Evolutionary conservation across 1,139 yeast species (phyloP).

Genomic region (Lodderomyces pseudojiufengensis): DNA sequence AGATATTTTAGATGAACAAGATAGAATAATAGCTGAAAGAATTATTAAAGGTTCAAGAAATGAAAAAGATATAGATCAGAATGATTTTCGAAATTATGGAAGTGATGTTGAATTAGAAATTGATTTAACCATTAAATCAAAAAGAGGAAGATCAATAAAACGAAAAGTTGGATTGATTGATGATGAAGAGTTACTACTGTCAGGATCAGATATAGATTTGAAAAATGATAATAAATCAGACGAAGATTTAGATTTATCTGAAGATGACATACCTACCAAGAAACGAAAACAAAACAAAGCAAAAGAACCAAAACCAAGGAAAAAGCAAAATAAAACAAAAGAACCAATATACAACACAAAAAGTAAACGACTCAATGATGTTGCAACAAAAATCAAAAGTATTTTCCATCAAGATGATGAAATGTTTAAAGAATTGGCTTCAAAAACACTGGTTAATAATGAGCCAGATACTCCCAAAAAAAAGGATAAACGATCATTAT

Average conservation of each 20-base stretch:
- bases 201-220: constrained; percentile 1
- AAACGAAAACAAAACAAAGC: background rate
- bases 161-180: constrained; percentile 20
- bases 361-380: constrained; percentile 19
- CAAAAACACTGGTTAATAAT: constrained; percentile 1
- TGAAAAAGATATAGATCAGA: constrained; percentile 8
- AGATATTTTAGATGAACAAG: constrained; percentile 29
- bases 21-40: constrained; percentile 44
- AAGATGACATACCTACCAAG: constrained; percentile 1
- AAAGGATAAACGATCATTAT: constrained; percentile 8
- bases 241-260: constrained; percentile 2
- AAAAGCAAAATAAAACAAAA: constrained; percentile 5
- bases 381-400: constrained; percentile 31
- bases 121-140: constrained; percentile 17
- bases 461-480: background rate
- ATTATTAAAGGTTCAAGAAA: constrained; percentile 27
- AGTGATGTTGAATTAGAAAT: constrained; percentile 33
- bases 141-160: constrained; percentile 14
- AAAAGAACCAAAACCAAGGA: constrained; percentile 7
- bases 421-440: constrained; percentile 4
- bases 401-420: constrained; percentile 33
- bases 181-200: constrained; percentile 17
- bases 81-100: constrained; percentile 18
- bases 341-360: constrained; percentile 18
- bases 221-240: background rate